Evolutionary conservation across 257 asterid species (phyloP).

Genomic region (Nicotiana obtusifolia): DNA sequence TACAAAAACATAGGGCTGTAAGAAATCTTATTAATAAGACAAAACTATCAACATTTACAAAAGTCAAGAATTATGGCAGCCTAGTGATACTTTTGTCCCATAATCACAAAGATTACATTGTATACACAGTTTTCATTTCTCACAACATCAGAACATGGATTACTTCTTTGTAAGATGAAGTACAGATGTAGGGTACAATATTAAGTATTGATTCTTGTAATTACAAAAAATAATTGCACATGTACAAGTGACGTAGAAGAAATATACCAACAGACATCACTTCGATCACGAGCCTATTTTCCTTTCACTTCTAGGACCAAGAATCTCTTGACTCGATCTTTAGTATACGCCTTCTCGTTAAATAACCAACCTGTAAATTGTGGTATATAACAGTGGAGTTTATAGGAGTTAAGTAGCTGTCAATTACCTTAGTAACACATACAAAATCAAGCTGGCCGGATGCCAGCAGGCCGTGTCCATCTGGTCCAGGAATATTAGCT

Average conservation of each 20-base stretch:
- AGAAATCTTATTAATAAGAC: neutral
- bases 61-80: neutral
- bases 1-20: neutral
- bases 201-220: conserved; percentile 1
- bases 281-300: neutral
- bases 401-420: conserved; percentile 2
- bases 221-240: neutral
- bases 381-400: neutral
- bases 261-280: conserved; percentile 1
- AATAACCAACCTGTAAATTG: neutral
- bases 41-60: neutral
- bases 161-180: neutral
- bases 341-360: neutral
- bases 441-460: neutral
- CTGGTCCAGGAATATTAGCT: neutral
- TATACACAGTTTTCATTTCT: neutral
- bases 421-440: conserved; percentile 3
- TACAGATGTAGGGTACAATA: conserved; percentile 1
- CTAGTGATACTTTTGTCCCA: neutral
- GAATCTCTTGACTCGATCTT: neutral
- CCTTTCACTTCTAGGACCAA: neutral
- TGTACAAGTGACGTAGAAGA: conserved; percentile 8
- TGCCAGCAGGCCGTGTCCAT: neutral
- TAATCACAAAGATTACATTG: conserved; percentile 6
- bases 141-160: conserved; percentile 3